These are phyloP conservation scores for Clathrus columnatus DNA, from an alignment of 768 basidiomycete species.

Conservation along the genomic window DNA sequence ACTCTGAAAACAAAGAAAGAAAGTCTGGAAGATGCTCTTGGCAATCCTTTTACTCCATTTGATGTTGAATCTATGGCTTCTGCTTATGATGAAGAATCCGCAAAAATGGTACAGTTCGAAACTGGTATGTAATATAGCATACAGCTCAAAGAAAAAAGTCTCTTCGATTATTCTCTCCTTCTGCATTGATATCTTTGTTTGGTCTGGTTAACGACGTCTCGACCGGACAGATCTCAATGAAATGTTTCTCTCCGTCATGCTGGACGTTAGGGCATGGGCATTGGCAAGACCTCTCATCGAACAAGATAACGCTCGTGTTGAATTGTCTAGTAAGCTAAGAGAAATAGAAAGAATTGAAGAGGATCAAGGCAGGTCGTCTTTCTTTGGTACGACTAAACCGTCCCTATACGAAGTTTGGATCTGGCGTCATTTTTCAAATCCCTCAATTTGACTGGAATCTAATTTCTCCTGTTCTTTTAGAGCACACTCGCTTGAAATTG, in stretches of 20 bases:
- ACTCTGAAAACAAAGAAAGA: constrained; percentile 3
- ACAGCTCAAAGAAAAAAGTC: neutral
- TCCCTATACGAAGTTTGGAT: neutral
- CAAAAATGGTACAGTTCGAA: neutral
- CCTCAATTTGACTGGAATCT: neutral
- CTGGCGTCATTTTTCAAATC: neutral
- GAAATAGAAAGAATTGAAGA: constrained; percentile 3
- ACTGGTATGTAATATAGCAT: constrained; percentile 1
- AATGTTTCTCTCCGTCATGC: constrained; percentile 8
- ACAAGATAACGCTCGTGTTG: constrained; percentile 3
- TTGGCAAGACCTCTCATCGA: constrained; percentile 3
- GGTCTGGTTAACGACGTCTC: neutral
- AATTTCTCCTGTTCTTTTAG: neutral
- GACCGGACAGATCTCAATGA: constrained; percentile 2
- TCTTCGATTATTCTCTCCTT: neutral
- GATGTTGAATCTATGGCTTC: constrained; percentile 1
- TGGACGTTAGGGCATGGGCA: constrained; percentile 8
- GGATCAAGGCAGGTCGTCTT: constrained; percentile 11
- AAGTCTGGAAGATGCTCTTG: constrained; percentile 1
- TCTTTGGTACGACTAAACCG: constrained; percentile 3
- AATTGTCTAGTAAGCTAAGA: neutral
- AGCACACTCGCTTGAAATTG: constrained; percentile 9
- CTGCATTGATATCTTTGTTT: neutral
- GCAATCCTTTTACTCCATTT: constrained; percentile 1
- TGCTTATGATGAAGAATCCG: constrained; percentile 5